Conservation (phyloP, 140 eudicot genomes). For the Ambrosia hybrid region DNA sequence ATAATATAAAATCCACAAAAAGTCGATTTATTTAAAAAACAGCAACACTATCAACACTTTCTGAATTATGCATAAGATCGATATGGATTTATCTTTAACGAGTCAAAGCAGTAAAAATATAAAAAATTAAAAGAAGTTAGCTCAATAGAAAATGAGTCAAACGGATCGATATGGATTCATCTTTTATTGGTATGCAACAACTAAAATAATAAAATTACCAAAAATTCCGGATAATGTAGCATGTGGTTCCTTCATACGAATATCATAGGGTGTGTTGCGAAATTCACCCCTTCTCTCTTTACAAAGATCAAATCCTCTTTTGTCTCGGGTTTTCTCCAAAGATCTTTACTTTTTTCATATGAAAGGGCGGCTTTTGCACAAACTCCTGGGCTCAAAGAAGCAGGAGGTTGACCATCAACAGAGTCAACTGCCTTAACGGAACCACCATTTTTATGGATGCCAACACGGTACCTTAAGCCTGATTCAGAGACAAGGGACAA, state of each 20-base stretch:
- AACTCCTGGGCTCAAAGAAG: conserved; percentile 63
- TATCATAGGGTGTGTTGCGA: conserved; percentile 61
- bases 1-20: too few relatives aligned
- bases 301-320: conserved; percentile 48
- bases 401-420: conserved; percentile 45
- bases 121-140: too few relatives aligned
- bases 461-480: conserved; percentile 82
- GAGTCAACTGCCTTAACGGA: conserved; percentile 42
- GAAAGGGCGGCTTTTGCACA: conserved; percentile 86
- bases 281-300: conserved; percentile 38
- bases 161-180: too few relatives aligned
- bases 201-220: background rate
- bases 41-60: too few relatives aligned
- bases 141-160: too few relatives aligned
- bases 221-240: conserved; percentile 18
- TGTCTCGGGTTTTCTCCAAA: conserved; percentile 71
- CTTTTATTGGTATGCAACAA: too few relatives aligned
- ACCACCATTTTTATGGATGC: conserved; percentile 76
- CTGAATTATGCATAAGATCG: too few relatives aligned
- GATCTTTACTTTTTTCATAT: conserved; percentile 69
- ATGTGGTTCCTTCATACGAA: conserved; percentile 79
- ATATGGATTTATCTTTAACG: too few relatives aligned
- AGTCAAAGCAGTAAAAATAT: too few relatives aligned
- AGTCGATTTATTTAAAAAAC: too few relatives aligned
- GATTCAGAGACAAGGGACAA: conserved; percentile 61